Evolutionary conservation across 2,329 filamentous ascomycete species (phyloP).

Genomic region (Lanzia echinophila): DNA sequence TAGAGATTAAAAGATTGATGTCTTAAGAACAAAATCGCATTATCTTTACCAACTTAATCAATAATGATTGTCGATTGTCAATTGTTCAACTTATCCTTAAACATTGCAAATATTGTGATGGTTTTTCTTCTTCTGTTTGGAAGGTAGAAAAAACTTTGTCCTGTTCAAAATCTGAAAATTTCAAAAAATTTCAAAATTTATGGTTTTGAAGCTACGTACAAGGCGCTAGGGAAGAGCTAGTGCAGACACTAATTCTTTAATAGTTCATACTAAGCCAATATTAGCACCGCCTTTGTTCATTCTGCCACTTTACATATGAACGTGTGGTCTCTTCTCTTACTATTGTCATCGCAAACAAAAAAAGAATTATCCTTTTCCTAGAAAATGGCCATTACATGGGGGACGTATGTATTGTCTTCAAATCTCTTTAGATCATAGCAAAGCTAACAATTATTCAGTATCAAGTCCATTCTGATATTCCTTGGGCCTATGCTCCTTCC

Average conservation of each 20-base stretch:
- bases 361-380: not conserved
- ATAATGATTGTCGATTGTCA: too few species aligned
- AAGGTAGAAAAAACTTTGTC: too few species aligned
- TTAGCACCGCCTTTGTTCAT: not conserved
- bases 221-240: not conserved
- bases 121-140: too few species aligned
- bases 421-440: not conserved
- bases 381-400: conserved; percentile 40
- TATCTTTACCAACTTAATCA: not conserved
- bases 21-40: not conserved
- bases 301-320: conserved; percentile 2
- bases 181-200: conserved; percentile 2
- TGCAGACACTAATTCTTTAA: too few species aligned
- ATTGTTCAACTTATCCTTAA: not conserved
- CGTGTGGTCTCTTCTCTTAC: too few species aligned
- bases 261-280: not conserved
- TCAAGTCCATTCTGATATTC: conserved; percentile 41
- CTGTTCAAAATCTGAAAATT: not conserved
- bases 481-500: conserved; percentile 68
- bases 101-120: too few species aligned
- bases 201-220: not conserved
- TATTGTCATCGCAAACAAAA: not conserved
- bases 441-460: conserved; percentile 26
- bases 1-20: not conserved
- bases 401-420: conserved; percentile 37